Evolutionary conservation across 805 yeast species (phyloP).

Genomic region (Candida endomychidarum): DNA sequence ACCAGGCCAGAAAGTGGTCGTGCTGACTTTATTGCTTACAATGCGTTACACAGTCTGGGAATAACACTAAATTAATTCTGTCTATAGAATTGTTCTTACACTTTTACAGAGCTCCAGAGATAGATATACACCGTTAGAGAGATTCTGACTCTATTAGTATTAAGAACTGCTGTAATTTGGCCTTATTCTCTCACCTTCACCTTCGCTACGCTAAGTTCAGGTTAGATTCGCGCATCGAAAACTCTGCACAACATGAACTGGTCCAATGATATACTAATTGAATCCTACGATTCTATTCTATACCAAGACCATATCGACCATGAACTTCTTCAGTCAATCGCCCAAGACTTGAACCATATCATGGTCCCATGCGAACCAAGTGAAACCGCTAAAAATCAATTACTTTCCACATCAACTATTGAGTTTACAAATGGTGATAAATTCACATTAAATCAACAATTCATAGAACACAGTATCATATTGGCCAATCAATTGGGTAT

Average conservation of each 20-base stretch:
- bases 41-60: too few relatives aligned
- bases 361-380: conserved; percentile 45
- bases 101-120: too few relatives aligned
- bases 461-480: conserved; percentile 59
- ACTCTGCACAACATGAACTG: conserved; percentile 23
- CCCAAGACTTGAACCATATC: conserved; percentile 46
- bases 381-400: conserved; percentile 43
- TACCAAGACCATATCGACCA: conserved; percentile 21
- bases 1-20: too few relatives aligned
- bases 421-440: conserved; percentile 58
- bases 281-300: conserved; percentile 47
- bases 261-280: conserved; percentile 43
- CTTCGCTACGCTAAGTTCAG: too few relatives aligned
- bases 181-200: too few relatives aligned
- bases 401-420: conserved; percentile 36
- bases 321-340: conserved; percentile 30
- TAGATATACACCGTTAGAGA: too few relatives aligned
- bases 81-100: too few relatives aligned
- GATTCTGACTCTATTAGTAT: background rate
- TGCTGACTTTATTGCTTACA: too few relatives aligned
- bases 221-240: too few relatives aligned
- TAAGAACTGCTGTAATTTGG: background rate
- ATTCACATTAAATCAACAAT: conserved; percentile 63
- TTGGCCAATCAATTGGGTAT: conserved; percentile 51
- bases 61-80: too few relatives aligned